These are phyloP conservation scores for Berberis thunbergii DNA, from an alignment of 164 flowering plant genomes.

Conservation along the genomic window DNA sequence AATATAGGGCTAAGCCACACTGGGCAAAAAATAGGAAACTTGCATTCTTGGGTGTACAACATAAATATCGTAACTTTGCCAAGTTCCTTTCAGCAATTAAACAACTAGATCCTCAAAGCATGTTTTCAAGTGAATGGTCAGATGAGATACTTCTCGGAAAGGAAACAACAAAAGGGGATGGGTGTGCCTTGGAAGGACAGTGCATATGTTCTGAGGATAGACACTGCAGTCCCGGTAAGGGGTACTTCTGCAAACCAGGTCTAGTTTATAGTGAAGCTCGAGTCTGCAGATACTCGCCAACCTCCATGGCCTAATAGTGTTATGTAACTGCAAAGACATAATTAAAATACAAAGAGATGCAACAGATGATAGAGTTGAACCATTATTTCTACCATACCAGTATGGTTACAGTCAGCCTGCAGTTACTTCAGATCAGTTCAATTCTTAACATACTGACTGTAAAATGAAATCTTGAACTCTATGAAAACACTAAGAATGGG, in stretches of 20 bases:
- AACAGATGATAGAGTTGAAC: too few species aligned
- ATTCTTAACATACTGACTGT: too few species aligned
- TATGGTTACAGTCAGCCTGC: too few species aligned
- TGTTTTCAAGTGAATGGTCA: slow-evolving; percentile 67
- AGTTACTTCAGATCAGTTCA: too few species aligned
- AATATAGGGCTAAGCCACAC: slow-evolving; percentile 72
- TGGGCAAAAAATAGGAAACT: slow-evolving; percentile 83
- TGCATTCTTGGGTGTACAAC: slow-evolving; percentile 52
- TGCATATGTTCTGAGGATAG: slow-evolving; percentile 71
- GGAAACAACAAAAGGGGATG: slow-evolving; percentile 29
- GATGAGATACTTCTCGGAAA: slow-evolving; percentile 50
- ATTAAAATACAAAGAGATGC: too few species aligned
- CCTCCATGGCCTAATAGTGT: slow-evolving; percentile 8
- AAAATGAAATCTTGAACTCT: too few species aligned
- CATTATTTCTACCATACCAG: too few species aligned
- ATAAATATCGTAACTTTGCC: slow-evolving; percentile 39
- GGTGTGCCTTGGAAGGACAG: slow-evolving; percentile 74
- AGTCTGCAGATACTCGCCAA: slow-evolving; percentile 49
- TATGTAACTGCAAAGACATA: too few species aligned
- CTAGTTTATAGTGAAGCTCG: slow-evolving; percentile 55
- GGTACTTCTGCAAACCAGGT: slow-evolving; percentile 55
- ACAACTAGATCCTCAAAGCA: slow-evolving; percentile 42
- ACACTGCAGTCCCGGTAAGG: slow-evolving; percentile 62
- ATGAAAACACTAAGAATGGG: too few species aligned
- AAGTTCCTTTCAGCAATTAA: slow-evolving; percentile 55